phyloP scores from a whole-genome alignment of 331 rosid species.

The Erythrophleum ivorense region DNA sequence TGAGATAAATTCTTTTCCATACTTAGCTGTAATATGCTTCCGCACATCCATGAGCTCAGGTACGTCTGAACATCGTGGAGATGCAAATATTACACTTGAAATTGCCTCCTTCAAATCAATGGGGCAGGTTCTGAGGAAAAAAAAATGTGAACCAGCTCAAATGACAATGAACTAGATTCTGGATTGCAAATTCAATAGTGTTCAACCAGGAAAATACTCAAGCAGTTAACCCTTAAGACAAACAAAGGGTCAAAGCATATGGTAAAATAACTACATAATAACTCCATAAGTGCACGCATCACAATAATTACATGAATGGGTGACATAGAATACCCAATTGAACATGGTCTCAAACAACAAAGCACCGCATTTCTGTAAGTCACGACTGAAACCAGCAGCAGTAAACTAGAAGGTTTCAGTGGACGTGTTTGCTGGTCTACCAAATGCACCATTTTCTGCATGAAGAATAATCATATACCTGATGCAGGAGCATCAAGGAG shows the following conservation, averaged over 20 bases:
- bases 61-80: slow-evolving; percentile 89
- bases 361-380: background rate
- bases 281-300: background rate
- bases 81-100: slow-evolving; percentile 85
- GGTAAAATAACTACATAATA: background rate
- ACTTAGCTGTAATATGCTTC: slow-evolving; percentile 79
- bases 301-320: slow-evolving; percentile 2
- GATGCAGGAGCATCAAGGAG: slow-evolving; percentile 16
- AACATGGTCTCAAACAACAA: background rate
- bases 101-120: slow-evolving; percentile 46
- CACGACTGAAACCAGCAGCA: slow-evolving; percentile 13
- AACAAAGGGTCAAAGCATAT: background rate
- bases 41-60: slow-evolving; percentile 85
- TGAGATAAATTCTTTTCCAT: slow-evolving; percentile 84
- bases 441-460: slow-evolving; percentile 13
- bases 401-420: slow-evolving; percentile 19
- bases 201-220: background rate
- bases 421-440: background rate
- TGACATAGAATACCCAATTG: background rate
- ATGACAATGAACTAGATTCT: background rate
- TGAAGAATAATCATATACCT: slow-evolving; percentile 26
- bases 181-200: background rate
- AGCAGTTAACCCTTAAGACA: background rate
- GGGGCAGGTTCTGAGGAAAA: slow-evolving; percentile 14
- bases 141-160: background rate